phyloP scores from a whole-genome alignment of 2,329 filamentous ascomycete species.

The Cladosporium sp. region DNA sequence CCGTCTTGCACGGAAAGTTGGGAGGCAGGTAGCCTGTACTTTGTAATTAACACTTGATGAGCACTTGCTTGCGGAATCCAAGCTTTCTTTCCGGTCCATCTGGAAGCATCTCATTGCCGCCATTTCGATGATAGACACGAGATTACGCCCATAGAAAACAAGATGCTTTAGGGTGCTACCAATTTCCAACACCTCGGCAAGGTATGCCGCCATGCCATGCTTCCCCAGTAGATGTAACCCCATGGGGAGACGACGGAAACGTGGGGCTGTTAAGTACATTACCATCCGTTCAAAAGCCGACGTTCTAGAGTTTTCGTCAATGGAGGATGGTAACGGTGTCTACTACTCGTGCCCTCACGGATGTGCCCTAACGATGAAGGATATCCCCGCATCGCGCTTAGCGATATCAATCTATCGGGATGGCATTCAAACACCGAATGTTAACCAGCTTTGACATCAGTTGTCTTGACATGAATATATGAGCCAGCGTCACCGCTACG shows the following conservation, averaged over 20 bases:
- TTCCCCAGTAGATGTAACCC: background rate
- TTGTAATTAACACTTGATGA: background rate
- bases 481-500: background rate
- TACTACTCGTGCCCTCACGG: background rate
- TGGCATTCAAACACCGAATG: background rate
- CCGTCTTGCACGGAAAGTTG: background rate
- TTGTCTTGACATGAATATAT: background rate
- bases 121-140: background rate
- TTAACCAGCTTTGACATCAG: background rate
- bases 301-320: background rate
- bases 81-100: background rate
- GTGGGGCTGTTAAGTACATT: background rate
- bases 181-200: background rate
- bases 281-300: background rate
- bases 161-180: too few species aligned
- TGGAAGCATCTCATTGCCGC: background rate
- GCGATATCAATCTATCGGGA: background rate
- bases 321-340: background rate
- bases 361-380: background rate
- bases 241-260: background rate
- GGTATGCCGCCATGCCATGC: background rate
- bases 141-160: too few species aligned
- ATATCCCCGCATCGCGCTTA: background rate
- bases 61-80: background rate
- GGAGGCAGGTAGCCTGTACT: background rate